A percentile compares a stretch with the other conserved stretches of the same genome.
Evolutionary conservation across 2,329 filamentous ascomycete genomes (phyloP).

Genomic region (Onygenales sp.): DNA sequence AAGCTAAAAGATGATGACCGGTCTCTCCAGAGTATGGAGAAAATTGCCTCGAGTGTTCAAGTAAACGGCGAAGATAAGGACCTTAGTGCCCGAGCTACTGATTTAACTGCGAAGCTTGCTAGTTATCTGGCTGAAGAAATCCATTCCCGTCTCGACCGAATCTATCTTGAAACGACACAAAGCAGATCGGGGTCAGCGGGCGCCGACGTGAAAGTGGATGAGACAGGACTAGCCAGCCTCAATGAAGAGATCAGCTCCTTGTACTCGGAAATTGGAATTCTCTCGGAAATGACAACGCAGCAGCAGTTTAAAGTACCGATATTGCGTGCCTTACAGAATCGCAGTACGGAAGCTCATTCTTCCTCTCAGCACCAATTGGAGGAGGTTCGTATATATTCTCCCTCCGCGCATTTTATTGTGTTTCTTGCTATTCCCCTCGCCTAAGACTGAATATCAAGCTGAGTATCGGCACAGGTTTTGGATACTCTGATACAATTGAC

Average conservation of each 20-base stretch:
- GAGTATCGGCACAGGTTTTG: slow-evolving; percentile 19
- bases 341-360: slow-evolving; percentile 20
- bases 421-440: slow-evolving; percentile 16
- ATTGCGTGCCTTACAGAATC: slow-evolving; percentile 23
- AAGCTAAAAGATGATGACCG: slow-evolving; percentile 30
- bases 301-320: slow-evolving; percentile 34
- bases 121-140: slow-evolving; percentile 28
- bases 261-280: slow-evolving; percentile 29
- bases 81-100: slow-evolving; percentile 18
- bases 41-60: slow-evolving; percentile 19
- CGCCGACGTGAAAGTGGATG: background rate
- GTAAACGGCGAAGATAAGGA: slow-evolving; percentile 20
- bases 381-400: slow-evolving; percentile 17
- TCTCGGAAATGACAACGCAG: slow-evolving; percentile 33
- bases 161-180: slow-evolving; percentile 24
- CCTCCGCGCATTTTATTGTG: slow-evolving; percentile 23
- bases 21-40: slow-evolving; percentile 22
- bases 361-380: slow-evolving; percentile 25
- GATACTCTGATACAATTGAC: slow-evolving; percentile 26
- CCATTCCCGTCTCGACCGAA: slow-evolving; percentile 28
- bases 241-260: slow-evolving; percentile 30
- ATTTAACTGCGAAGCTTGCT: slow-evolving; percentile 22
- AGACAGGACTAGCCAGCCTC: slow-evolving; percentile 17
- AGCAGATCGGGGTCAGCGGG: background rate
- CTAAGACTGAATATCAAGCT: slow-evolving; percentile 4